These are phyloP conservation scores for Fonticula alba DNA, from an alignment of 78 protist genomes.

Conservation along the genomic window DNA sequence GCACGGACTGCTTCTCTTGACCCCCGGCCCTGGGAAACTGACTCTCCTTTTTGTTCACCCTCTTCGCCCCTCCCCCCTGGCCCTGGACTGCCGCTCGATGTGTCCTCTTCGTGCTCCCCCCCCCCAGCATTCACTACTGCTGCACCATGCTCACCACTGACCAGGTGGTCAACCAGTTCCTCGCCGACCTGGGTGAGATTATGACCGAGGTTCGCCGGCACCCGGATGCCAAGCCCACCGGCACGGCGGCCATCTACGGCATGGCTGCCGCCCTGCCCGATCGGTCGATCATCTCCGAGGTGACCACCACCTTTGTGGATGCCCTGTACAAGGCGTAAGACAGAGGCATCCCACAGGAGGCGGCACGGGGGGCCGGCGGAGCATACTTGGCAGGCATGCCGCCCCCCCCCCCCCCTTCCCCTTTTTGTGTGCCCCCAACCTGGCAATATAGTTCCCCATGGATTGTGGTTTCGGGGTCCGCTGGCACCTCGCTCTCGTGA, in stretches of 20 bases:
- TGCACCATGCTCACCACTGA: conserved; percentile 2
- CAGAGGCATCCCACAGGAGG: no score
- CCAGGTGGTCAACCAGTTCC: not conserved
- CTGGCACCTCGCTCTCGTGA: no score
- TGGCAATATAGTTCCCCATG: no score
- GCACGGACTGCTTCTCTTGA: not conserved
- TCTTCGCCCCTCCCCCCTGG: not conserved
- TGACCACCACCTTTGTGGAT: conserved; percentile 4
- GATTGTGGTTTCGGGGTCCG: no score
- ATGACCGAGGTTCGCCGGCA: not conserved
- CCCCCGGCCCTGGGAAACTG: not conserved
- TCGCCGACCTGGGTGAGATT: conserved; percentile 1
- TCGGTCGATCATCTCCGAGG: conserved; percentile 2
- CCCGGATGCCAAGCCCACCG: not conserved
- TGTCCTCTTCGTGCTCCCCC: not conserved
- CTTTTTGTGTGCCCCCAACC: no score
- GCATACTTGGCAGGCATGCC: no score
- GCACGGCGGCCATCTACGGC: conserved; percentile 26
- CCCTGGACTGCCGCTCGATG: not conserved
- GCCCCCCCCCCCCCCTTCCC: no score
- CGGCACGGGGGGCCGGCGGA: no score
- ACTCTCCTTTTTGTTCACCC: no score
- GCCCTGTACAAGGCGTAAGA: not conserved
- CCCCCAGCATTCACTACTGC: conserved; percentile 17
- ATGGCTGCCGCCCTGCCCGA: conserved; percentile 17